Base-by-base conservation (phyloP, 352 stramenopile genomes). In the Globisporangium lucens region DNA sequence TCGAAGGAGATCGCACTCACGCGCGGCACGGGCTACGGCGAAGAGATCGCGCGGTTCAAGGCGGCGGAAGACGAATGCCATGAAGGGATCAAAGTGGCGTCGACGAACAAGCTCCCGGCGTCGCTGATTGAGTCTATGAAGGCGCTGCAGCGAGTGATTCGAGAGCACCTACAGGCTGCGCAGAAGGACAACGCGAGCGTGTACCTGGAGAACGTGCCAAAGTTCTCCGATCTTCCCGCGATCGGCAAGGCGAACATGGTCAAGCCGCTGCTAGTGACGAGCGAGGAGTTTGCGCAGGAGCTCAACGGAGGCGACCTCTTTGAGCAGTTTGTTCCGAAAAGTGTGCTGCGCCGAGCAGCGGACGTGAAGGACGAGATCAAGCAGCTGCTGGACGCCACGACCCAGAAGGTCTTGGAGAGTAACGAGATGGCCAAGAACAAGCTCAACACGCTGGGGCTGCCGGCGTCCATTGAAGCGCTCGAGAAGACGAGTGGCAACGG, bases 121-220 rank as follows among this genome's bases (percentile, higher is more conserved):
- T 78, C 80, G 61, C 69, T 91, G 20, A 66, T 82, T 22, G 72
- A 89, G 67, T 91, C 83, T 24, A 72, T 79, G 27, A 75, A 78
- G 43, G 70, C 82, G 24, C 67, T 92, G 62, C 80, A 91, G 63
- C 70, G 72, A 12, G 76, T 91, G 33, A 70, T 90, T 4, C 75
- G 77, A 47, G 83, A 93, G 38, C 68, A 79, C 27, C 79, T 92
- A 13, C 73, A 79, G 22, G 75, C 67, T 8, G 87, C 87, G 22
- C 78, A 72, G 49, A 93, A 93, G 75, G 87, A 94, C 71, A 94
- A 94, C 72, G 77, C 80, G 33, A 91, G 80, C 55, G 85, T 94
- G 61, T 94, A 94, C 67, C 58, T 93, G 55, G 87, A 93, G 62
- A 91, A 90, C 13, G 74, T 94, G 12, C 86, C 87, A 10, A 75